These are phyloP conservation scores for Cadophora sp. DNA, from an alignment of 2,329 filamentous ascomycete species.

Conservation along the genomic window DNA sequence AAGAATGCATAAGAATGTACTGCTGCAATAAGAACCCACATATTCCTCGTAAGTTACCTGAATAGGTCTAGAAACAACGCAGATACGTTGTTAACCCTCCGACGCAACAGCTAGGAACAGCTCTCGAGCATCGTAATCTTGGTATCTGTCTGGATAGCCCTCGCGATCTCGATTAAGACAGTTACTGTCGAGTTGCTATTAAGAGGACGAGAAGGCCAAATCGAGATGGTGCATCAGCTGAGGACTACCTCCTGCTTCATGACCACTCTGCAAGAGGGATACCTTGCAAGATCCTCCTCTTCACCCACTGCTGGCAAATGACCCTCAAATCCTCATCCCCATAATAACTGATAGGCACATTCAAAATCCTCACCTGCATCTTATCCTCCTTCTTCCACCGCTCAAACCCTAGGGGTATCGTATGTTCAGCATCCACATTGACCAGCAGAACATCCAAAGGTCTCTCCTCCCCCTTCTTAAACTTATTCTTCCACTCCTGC, in stretches of 20 bases:
- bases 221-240: no score
- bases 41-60: background rate
- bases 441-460: conserved; percentile 22
- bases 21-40: background rate
- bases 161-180: no score
- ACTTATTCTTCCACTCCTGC: conserved; percentile 49
- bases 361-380: conserved; percentile 49
- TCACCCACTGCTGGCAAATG: conserved; percentile 51
- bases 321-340: conserved; percentile 47
- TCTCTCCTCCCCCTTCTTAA: conserved; percentile 39
- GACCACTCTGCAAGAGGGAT: conserved; percentile 7
- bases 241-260: background rate
- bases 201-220: no score
- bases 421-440: conserved; percentile 23
- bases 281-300: conserved; percentile 47
- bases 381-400: conserved; percentile 39
- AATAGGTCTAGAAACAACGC: background rate
- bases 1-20: background rate
- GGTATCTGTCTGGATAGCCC: no score
- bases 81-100: background rate
- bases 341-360: conserved; percentile 50
- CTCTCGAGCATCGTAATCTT: background rate
- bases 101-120: background rate
- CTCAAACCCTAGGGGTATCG: conserved; percentile 35
- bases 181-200: no score